Conservation (phyloP, 768 basidiomycete genomes). For the Leucocoprinus leucothites region DNA sequence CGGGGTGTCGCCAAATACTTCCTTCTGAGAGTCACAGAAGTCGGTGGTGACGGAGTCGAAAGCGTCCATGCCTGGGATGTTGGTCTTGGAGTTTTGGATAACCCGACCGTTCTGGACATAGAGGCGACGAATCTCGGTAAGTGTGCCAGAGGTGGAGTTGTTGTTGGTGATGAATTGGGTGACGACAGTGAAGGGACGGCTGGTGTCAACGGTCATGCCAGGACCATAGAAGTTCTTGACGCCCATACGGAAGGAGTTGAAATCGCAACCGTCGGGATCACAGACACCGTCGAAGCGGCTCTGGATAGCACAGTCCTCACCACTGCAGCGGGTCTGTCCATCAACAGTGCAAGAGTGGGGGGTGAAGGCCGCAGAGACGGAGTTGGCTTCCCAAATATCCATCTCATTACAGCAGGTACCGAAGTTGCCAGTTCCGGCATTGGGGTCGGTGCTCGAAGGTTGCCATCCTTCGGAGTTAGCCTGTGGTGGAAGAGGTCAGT, state of each 20-base stretch:
- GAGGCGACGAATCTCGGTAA: conserved; percentile 52
- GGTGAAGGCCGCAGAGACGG: conserved; percentile 35
- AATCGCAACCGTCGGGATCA: conserved; percentile 45
- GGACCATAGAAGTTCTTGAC: conserved; percentile 33
- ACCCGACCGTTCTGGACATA: conserved; percentile 54
- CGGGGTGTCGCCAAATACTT: conserved; percentile 43
- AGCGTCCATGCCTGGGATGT: conserved; percentile 37
- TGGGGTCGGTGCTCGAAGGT: conserved; percentile 17
- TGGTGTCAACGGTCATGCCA: conserved; percentile 28
- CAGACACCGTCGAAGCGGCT: conserved; percentile 27
- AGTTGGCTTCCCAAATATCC: conserved; percentile 47
- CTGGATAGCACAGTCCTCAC: conserved; percentile 26
- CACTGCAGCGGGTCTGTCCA: conserved; percentile 32
- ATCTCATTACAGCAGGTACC: conserved; percentile 44
- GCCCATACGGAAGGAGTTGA: conserved; percentile 48
- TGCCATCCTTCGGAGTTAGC: conserved; percentile 10
- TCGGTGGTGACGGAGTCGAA: conserved; percentile 42
- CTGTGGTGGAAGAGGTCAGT: background rate
- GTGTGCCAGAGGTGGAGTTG: conserved; percentile 41
- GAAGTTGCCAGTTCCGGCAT: conserved; percentile 33
- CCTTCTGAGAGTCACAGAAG: conserved; percentile 47
- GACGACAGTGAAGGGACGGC: conserved; percentile 16
- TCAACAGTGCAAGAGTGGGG: conserved; percentile 33
- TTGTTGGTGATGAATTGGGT: conserved; percentile 52
- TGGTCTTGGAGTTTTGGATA: conserved; percentile 46